Evolutionary conservation across 345 rosid genomes (phyloP).

Genomic region (Mallotus nudiflorus): DNA sequence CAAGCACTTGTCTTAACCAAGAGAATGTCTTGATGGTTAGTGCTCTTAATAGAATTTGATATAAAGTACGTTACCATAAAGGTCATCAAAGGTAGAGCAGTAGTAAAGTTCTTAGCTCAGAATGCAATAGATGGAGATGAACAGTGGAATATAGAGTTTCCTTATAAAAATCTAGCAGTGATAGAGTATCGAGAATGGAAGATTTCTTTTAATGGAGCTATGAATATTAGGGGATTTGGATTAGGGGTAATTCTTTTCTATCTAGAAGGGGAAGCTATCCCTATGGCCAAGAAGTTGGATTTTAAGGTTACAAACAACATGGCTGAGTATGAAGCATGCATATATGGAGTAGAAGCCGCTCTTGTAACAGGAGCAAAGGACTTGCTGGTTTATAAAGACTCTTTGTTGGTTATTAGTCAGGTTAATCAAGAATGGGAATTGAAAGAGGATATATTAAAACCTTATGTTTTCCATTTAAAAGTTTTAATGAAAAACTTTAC

Average conservation of each 20-base stretch:
- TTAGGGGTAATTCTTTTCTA: neutral
- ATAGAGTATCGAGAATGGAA: neutral
- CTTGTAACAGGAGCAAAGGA: too few species aligned
- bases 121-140: neutral
- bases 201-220: neutral
- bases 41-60: neutral
- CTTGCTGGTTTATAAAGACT: too few species aligned
- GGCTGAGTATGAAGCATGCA: too few species aligned
- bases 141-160: neutral
- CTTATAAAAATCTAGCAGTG: neutral
- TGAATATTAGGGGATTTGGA: neutral
- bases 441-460: neutral
- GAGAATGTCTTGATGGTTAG: neutral
- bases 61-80: neutral
- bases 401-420: too few species aligned
- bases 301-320: too few species aligned
- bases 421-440: neutral
- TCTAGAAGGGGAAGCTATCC: neutral
- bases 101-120: neutral
- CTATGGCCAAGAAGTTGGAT: neutral
- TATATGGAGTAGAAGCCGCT: too few species aligned
- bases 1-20: too few species aligned
- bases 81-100: neutral
- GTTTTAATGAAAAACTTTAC: neutral
- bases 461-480: too few species aligned